phyloP scores from a whole-genome alignment of 2,329 filamentous ascomycete genomes.

The Paecilomyces dactylethromorphus region DNA sequence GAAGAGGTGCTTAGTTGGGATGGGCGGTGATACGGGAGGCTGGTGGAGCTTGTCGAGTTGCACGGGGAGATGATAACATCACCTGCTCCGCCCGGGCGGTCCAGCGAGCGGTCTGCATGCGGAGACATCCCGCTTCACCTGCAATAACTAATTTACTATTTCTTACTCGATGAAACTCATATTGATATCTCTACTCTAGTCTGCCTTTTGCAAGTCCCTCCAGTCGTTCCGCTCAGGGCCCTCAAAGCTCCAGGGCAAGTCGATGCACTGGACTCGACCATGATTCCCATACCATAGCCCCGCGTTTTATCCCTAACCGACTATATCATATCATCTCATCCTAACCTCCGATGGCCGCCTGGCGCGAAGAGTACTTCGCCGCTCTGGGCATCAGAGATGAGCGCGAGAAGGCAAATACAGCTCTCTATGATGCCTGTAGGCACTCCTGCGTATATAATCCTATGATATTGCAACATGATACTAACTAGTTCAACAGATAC shows the following conservation, averaged over 20 bases:
- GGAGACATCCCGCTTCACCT: neutral
- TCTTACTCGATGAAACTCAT: too few relatives aligned
- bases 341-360: slow-evolving; percentile 52
- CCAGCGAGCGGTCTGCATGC: slow-evolving; percentile 18
- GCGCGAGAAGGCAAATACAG: slow-evolving; percentile 57
- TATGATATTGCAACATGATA: neutral
- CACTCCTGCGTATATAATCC: neutral
- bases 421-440: slow-evolving; percentile 73
- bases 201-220: neutral
- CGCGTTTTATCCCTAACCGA: neutral
- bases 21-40: neutral
- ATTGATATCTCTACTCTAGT: neutral
- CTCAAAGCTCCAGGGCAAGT: neutral
- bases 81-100: slow-evolving; percentile 27
- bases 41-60: slow-evolving; percentile 17
- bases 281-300: neutral
- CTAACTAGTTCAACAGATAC: slow-evolving; percentile 45
- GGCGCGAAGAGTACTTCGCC: slow-evolving; percentile 74
- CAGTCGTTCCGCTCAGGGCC: neutral
- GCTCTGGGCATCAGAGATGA: slow-evolving; percentile 67
- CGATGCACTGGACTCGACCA: neutral
- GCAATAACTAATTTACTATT: too few relatives aligned
- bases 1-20: neutral
- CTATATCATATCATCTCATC: slow-evolving; percentile 7
- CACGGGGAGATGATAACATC: slow-evolving; percentile 13